Base-by-base conservation (phyloP, 345 rosid species). In the Excoecaria cochinchinensis region DNA sequence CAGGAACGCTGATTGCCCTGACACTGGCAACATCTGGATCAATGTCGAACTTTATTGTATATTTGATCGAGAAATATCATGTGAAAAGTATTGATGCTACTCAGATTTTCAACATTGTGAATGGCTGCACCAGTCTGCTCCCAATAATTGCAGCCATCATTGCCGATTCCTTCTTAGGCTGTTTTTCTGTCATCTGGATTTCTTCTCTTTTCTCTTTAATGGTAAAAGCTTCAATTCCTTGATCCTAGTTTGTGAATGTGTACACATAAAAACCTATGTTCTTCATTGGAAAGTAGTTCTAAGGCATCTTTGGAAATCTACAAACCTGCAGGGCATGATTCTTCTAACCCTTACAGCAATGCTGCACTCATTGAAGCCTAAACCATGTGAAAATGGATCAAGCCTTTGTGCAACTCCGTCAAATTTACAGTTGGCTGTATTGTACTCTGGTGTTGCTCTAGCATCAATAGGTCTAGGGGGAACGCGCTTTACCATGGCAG, bases 131-230 rank as follows among this genome's bases (percentile, higher is more conserved):
- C 40, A 74, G 63, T 48, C 73, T 88, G 31, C 66, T 81, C 1
- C 89, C 88, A 4, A 21, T 88, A 19, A 61, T 83, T 44, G 86
- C 76, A 16, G 89, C 87, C 64, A 74, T 84, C 16, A 8, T 84
- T 14, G 87, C 90, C 1, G 88, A 89, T 67, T 87, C 90, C 7
- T 64, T 74, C 61, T 42, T 84, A 0, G 87, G 87, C 17, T 81
- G 85, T 77, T 82, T 78, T 58, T 56, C 73, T 0, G 68, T 87
- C 64, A 78, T 84, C 39, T 69, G 79, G 47, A 69, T 55, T n/a
- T 84, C 90, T 50, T 14, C 77, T 67, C 65, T 80, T 38, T 36
- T 84, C 40, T 84, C 83, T 22, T 63, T 82, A 12, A 56, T 56
- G 25, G 60, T 56, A 56, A 56, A 15, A 53, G 58, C 58, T 16